Percentiles rank a stretch among this genome's conserved stretches.
These are phyloP conservation scores for Phytophthora citricola DNA, from an alignment of 352 stramenopile genomes.

Conservation along the genomic window DNA sequence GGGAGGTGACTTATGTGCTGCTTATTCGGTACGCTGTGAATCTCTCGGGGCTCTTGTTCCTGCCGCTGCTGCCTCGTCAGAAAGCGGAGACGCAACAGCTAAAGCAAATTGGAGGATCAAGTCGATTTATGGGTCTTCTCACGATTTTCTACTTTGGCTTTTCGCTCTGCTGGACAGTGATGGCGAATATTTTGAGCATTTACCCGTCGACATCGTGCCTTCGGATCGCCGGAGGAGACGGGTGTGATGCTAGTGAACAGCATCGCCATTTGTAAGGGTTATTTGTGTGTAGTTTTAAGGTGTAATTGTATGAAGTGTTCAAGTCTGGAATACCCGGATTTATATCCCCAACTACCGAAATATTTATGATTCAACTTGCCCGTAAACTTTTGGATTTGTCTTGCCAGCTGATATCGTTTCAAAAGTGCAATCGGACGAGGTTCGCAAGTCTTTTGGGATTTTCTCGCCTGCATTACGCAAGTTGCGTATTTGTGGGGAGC, in stretches of 20 bases:
- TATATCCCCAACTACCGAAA: too few species aligned
- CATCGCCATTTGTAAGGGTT: constrained; percentile 2
- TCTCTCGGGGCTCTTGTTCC: constrained; percentile 34
- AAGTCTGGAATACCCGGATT: too few species aligned
- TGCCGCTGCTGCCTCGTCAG: constrained; percentile 50
- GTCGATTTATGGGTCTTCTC: constrained; percentile 39
- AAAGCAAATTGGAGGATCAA: constrained; percentile 41
- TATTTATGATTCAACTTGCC: not conserved
- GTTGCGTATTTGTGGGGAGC: too few species aligned
- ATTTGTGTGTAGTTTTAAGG: not conserved
- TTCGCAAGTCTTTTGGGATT: not conserved
- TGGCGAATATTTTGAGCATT: constrained; percentile 42
- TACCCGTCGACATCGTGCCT: constrained; percentile 35
- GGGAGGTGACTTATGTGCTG: constrained; percentile 51
- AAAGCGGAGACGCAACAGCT: constrained; percentile 53
- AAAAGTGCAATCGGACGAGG: constrained; percentile 4
- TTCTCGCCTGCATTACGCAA: not conserved
- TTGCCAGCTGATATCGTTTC: constrained; percentile 5
- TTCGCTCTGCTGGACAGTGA: constrained; percentile 30
- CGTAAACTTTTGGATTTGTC: constrained; percentile 10
- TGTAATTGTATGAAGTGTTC: too few species aligned
- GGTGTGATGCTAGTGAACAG: constrained; percentile 14
- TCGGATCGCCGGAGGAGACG: constrained; percentile 19
- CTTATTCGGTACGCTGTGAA: constrained; percentile 51
- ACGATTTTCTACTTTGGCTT: constrained; percentile 40